Conservation (phyloP, 1,284 basidiomycete genomes). For the Cystobasidium sp. region DNA sequence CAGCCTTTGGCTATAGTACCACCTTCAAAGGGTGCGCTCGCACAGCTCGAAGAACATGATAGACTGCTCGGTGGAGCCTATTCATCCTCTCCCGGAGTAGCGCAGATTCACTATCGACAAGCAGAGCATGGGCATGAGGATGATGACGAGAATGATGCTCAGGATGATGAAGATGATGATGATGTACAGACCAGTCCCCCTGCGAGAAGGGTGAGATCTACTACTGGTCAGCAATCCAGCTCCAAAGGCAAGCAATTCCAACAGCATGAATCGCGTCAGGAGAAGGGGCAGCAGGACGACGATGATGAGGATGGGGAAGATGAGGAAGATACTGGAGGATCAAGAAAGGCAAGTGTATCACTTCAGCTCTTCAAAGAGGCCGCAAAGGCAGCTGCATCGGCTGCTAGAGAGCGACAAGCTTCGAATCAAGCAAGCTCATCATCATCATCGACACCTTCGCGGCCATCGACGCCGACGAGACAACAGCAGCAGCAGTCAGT, state of each 20-base stretch:
- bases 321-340: slow-evolving; percentile 26
- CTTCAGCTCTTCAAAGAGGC: slow-evolving; percentile 53
- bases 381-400: slow-evolving; percentile 30
- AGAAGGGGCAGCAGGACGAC: background rate
- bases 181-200: slow-evolving; percentile 15
- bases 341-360: slow-evolving; percentile 50
- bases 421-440: background rate
- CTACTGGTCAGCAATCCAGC: background rate
- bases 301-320: slow-evolving; percentile 10
- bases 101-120: slow-evolving; percentile 32
- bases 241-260: background rate
- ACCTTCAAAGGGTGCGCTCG: background rate
- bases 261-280: background rate
- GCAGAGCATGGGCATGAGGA: slow-evolving; percentile 42
- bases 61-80: slow-evolving; percentile 10
- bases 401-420: slow-evolving; percentile 33
- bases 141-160: slow-evolving; percentile 27
- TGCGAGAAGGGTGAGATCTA: background rate
- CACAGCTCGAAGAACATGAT: slow-evolving; percentile 16
- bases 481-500: background rate
- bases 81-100: slow-evolving; percentile 29
- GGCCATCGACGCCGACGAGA: background rate
- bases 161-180: slow-evolving; percentile 13
- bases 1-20: slow-evolving; percentile 15
- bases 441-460: background rate